Base-by-base conservation (phyloP, 139 green algal species). In the Eudorina sp. region DNA sequence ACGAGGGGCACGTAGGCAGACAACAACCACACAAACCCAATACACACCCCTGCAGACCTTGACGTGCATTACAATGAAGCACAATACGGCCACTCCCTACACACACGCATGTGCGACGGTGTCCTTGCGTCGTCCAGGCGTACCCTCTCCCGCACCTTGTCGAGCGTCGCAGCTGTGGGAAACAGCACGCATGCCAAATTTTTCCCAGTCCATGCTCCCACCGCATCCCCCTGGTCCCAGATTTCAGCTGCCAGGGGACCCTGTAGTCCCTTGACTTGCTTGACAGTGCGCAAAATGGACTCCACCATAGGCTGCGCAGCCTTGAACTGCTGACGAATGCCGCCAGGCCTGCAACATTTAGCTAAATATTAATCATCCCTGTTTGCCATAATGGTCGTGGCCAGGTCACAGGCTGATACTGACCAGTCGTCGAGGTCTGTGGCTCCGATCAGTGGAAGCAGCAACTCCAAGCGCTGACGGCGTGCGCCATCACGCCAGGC, bases 401-500 rank as follows among this genome's bases (percentile, higher is more conserved):
- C n/a, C n/a, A n/a, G n/a, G n/a, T n/a, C n/a, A n/a, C n/a, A n/a
- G n/a, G n/a, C 38, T 74, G 5, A 14, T 0, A 46, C 81, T 60
- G 69, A 95, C 96, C 96, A 98, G 91, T 99, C 97, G 77, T 99
- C 97, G 4, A 99, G 81, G 88, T 99, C 97, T 3, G 96, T 98
- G 13, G 97, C 97, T 5, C 97, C 97, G 83, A 98, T 99, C 14
- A 99, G 88, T 14, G 96, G 97, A 38, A 99, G 93, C 53, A 97
- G 90, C 53, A 99, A 86, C 81, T 99, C 96, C 9, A 99, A 62
- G 0, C 89, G 89, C 70, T 98, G 95, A 0, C 93, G 90, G 29
- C 55, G 91, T 0, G 95, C 69, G 9, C 96, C 96, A 29, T 91
- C 92, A 1, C 91, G 84, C 70, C 73, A 97, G 1, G 96, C 96